Evolutionary conservation across 257 asterid species (phyloP), one percentile per base, ranked within the genome.

Genomic region (Petrea volubilis): DNA sequence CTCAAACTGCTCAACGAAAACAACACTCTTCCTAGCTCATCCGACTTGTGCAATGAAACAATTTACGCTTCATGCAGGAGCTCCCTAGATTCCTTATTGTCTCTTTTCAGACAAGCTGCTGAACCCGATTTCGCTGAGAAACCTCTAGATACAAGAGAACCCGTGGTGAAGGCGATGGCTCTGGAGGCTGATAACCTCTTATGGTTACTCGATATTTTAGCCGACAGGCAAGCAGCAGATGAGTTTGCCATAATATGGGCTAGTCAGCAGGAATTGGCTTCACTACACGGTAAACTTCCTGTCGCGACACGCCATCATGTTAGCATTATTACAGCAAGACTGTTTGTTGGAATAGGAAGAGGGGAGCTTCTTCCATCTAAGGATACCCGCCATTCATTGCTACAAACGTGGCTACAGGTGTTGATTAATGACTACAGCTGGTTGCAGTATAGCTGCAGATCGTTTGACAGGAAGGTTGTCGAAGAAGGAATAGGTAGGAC

Each of bases 401-500:
- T 89, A 15, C 68, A 85, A 52, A 89, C 88, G 2, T 89, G 93
- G 96, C 71, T 89, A 55, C 83, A 89, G 70, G 90, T 90, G 29
- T 70, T 89, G 84, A 85, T 89, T 34, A 79, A 78, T 29, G 93
- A 89, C 82, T 89, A 89, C 63, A 80, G 83, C 47, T 89, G 96
- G 96, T 77, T 89, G 55, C 90, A 81, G 53, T 89, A 89, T 7
- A 84, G 90, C 11, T 72, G 88, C 76, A 81, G 96, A 72, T 81
- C 91, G 0, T 89, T 89, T 56, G 96, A 89, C 41, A 68, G 90
- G 9, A 85, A 78, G 27, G 87, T 80, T 18, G 93, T 89, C 64
- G 96, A 89, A 81, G 96, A 87, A 73, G 96, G 96, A 29, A 85
- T 89, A 4, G 90, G 96, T 21, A 74, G 91, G 76, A 89, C 96